Conservation (phyloP, 345 rosid genomes). For the Kernera saxatilis region DNA sequence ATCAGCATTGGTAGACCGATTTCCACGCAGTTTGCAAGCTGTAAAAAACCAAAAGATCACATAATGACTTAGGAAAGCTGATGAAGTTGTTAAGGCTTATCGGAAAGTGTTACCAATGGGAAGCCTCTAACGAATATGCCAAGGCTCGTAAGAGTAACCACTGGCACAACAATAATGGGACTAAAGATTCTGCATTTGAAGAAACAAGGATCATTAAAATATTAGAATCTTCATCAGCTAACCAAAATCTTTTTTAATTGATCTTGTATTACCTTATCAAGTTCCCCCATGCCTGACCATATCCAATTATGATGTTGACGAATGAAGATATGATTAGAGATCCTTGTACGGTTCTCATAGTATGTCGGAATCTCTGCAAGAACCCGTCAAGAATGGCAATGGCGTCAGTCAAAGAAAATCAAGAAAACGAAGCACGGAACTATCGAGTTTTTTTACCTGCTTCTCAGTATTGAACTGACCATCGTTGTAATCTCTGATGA, state of each 20-base stretch:
- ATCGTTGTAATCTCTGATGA: slow-evolving; percentile 60
- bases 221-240: not conserved
- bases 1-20: slow-evolving; percentile 94
- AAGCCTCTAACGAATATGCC: slow-evolving; percentile 87
- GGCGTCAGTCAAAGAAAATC: not conserved
- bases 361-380: slow-evolving; percentile 67
- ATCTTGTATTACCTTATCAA: slow-evolving; percentile 51
- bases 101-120: slow-evolving; percentile 61
- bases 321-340: slow-evolving; percentile 84
- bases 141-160: slow-evolving; percentile 73
- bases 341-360: slow-evolving; percentile 89
- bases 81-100: not conserved
- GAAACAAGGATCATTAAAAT: not conserved
- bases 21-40: slow-evolving; percentile 93
- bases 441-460: slow-evolving; percentile 39
- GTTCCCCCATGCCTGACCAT: slow-evolving; percentile 64
- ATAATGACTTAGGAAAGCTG: not conserved
- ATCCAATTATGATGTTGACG: slow-evolving; percentile 75
- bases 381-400: not conserved
- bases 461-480: slow-evolving; percentile 46
- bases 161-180: slow-evolving; percentile 71
- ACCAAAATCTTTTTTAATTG: not conserved
- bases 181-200: slow-evolving; percentile 50
- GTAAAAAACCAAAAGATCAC: slow-evolving; percentile 22
- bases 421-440: not conserved